Percentiles rank a stretch among this genome's conserved stretches.
phyloP scores from a whole-genome alignment of 495 filamentous ascomycete species.

The Penicillium crystallinum region DNA sequence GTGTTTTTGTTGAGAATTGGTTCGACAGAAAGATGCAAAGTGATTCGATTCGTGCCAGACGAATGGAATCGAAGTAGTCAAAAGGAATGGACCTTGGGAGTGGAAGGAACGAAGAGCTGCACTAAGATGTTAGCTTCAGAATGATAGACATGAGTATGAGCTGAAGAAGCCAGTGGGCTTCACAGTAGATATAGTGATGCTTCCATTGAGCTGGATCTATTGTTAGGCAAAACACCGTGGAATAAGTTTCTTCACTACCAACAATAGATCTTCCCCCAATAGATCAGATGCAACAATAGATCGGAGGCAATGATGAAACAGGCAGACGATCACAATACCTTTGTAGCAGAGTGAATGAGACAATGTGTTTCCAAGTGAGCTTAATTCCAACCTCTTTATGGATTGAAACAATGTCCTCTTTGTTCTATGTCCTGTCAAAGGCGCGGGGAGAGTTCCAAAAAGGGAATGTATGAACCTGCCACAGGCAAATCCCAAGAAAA shows the following conservation, averaged over 20 bases:
- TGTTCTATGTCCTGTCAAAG: neutral
- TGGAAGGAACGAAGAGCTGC: slow-evolving; percentile 9
- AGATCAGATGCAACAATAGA: slow-evolving; percentile 1
- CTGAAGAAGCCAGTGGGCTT: neutral
- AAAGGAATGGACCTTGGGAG: slow-evolving; percentile 24
- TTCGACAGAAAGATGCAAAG: slow-evolving; percentile 21
- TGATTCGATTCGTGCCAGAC: slow-evolving; percentile 41
- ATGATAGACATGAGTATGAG: neutral
- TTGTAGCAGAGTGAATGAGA: slow-evolving; percentile 13
- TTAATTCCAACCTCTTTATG: slow-evolving; percentile 1
- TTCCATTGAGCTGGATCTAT: neutral
- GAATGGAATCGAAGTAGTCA: slow-evolving; percentile 23
- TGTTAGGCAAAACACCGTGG: neutral
- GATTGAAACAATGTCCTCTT: neutral
- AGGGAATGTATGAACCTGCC: slow-evolving; percentile 34
- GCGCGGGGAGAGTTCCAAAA: neutral
- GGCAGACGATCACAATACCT: slow-evolving; percentile 17
- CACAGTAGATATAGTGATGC: neutral
- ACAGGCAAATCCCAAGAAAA: slow-evolving; percentile 28
- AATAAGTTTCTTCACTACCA: slow-evolving; percentile 2
- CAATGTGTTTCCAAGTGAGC: neutral
- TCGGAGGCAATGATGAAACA: slow-evolving; percentile 1
- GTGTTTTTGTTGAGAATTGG: slow-evolving; percentile 5
- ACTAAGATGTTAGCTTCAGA: slow-evolving; percentile 4
- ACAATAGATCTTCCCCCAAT: neutral